A percentile compares a stretch with the other conserved stretches of the same genome.
Conservation (phyloP, 352 stramenopile genomes). For the Plasmopara viticola region DNA sequence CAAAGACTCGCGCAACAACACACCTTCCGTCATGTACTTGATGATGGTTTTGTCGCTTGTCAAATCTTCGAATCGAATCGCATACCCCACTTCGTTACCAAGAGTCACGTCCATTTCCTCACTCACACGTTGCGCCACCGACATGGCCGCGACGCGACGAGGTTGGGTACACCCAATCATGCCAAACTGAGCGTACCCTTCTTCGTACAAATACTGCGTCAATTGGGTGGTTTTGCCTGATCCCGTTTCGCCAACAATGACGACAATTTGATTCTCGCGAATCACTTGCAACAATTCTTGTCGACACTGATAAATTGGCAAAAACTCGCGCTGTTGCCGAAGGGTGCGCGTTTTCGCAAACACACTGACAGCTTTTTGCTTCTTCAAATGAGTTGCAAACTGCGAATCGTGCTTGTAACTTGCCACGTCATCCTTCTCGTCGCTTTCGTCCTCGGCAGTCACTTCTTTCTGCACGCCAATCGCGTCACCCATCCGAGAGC, state of each 20-base stretch:
- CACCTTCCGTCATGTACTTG: conserved; percentile 95
- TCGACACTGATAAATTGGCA: conserved; percentile 94
- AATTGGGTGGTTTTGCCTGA: conserved; percentile 98
- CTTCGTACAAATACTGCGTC: conserved; percentile 93
- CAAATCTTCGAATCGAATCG: conserved; percentile 93
- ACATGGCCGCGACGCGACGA: conserved; percentile 98
- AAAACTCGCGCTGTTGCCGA: conserved; percentile 92
- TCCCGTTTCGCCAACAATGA: conserved; percentile 98
- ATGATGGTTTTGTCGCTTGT: conserved; percentile 94
- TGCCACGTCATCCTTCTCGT: conserved; percentile 38
- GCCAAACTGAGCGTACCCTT: conserved; percentile 84
- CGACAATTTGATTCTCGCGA: conserved; percentile 96
- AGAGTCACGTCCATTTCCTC: conserved; percentile 95
- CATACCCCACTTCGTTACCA: conserved; percentile 87
- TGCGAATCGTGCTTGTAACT: conserved; percentile 94
- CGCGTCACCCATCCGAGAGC: conserved; percentile 94
- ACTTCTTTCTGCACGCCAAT: conserved; percentile 86
- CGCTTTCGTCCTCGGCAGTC: conserved; percentile 53
- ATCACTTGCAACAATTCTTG: conserved; percentile 96
- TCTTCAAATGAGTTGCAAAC: conserved; percentile 93
- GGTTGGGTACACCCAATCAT: conserved; percentile 97
- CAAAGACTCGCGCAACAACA: conserved; percentile 91
- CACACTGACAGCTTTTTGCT: conserved; percentile 87
- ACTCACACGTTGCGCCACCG: conserved; percentile 96
- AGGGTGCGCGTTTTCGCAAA: conserved; percentile 96